Evolutionary conservation across 768 basidiomycete genomes (phyloP).

Genomic region (Lyophyllum semitale): DNA sequence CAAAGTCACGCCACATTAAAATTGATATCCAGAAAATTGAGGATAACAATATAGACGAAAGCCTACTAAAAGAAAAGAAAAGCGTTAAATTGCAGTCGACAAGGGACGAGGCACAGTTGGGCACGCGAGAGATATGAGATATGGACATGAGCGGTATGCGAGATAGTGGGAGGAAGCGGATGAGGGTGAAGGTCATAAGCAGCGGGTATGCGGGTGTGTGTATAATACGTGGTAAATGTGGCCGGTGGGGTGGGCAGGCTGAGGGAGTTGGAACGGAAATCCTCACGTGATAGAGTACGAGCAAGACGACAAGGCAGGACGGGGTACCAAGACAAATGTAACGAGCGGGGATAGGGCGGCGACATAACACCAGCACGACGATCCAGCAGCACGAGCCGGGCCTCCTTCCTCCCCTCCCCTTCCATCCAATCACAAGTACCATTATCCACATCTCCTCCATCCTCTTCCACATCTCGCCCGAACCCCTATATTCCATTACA

Average conservation of each 20-base stretch:
- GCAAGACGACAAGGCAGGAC: not conserved
- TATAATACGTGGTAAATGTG: not conserved
- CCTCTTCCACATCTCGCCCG: not conserved
- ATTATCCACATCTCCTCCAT: not conserved
- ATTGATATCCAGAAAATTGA: too few relatives aligned
- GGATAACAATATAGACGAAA: too few relatives aligned
- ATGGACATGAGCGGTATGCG: constrained; percentile 1
- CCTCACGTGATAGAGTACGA: too few relatives aligned
- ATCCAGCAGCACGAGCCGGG: not conserved
- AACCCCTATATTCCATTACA: not conserved
- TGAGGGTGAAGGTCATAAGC: not conserved
- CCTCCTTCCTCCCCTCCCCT: not conserved
- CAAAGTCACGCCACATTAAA: too few relatives aligned
- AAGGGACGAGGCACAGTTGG: not conserved
- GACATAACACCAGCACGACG: not conserved
- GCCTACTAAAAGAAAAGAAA: not conserved
- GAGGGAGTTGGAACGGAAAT: not conserved
- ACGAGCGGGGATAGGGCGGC: too few relatives aligned
- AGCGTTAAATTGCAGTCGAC: constrained; percentile 4
- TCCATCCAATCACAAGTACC: too few relatives aligned
- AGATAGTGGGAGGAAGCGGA: not conserved
- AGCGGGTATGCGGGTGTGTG: not conserved
- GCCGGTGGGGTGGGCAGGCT: not conserved
- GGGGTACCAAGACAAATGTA: too few relatives aligned
- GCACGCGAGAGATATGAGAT: not conserved